Evolutionary conservation across 805 yeast species (phyloP).

Genomic region (Komagataella mondaviorum): DNA sequence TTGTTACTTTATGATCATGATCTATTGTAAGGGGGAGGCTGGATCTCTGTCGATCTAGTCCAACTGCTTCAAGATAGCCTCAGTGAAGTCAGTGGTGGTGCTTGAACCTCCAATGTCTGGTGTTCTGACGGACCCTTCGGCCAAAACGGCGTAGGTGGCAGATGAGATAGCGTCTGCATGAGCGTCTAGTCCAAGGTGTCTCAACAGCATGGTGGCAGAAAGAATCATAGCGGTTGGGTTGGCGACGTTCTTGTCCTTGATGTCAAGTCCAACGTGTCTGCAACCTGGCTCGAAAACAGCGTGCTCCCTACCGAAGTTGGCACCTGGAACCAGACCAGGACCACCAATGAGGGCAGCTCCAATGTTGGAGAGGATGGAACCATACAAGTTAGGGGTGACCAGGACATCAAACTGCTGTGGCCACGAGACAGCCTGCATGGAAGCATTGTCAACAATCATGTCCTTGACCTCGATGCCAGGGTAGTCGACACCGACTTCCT

Average conservation of each 20-base stretch:
- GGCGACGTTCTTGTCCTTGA: constrained; percentile 87
- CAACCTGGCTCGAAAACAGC: constrained; percentile 99
- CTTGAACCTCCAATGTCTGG: constrained; percentile 85
- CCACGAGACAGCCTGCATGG: constrained; percentile 97
- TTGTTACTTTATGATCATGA: not conserved
- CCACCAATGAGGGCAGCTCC: constrained; percentile 98
- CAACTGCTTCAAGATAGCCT: constrained; percentile 72
- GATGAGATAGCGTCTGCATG: constrained; percentile 77
- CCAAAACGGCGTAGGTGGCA: constrained; percentile 83
- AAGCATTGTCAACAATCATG: constrained; percentile 96
- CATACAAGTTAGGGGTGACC: constrained; percentile 97
- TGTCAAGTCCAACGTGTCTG: constrained; percentile 97
- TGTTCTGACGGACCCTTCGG: constrained; percentile 78
- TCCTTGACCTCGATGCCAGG: constrained; percentile 76
- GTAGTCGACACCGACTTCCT: constrained; percentile 77
- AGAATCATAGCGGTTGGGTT: constrained; percentile 97
- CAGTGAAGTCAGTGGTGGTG: constrained; percentile 88
- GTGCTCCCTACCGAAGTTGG: constrained; percentile 93
- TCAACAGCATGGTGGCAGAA: constrained; percentile 81
- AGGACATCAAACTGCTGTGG: constrained; percentile 97
- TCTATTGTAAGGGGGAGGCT: not conserved
- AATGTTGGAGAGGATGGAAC: constrained; percentile 92
- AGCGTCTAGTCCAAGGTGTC: constrained; percentile 83
- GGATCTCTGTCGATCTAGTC: constrained; percentile 7
- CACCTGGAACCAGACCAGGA: constrained; percentile 98